Evolutionary conservation across 306 rosid species (phyloP).

Genomic region (Dalbergia cultrata): DNA sequence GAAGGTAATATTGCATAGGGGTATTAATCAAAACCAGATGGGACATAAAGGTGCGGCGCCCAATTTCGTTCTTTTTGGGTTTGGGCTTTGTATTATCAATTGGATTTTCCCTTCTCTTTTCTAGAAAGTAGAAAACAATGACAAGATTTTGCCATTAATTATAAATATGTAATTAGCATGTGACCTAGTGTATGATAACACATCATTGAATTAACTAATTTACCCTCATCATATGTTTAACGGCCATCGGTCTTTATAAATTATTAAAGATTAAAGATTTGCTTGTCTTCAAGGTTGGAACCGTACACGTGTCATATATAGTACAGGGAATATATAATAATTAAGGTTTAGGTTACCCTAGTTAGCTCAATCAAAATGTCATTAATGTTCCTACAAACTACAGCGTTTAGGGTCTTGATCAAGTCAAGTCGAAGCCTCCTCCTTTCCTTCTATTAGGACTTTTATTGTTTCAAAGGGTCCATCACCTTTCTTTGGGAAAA

Average conservation of each 20-base stretch:
- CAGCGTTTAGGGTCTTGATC: conserved; percentile 51
- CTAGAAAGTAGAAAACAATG: conserved; percentile 47
- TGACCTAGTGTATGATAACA: conserved; percentile 5
- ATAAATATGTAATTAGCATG: conserved; percentile 3
- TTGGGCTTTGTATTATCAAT: conserved; percentile 45
- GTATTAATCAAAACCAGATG: conserved; percentile 50
- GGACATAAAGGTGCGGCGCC: conserved; percentile 77
- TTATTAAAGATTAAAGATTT: conserved; percentile 14
- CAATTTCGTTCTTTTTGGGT: conserved; percentile 48
- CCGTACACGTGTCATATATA: conserved; percentile 43
- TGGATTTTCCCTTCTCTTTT: conserved; percentile 51
- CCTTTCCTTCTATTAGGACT: conserved; percentile 53
- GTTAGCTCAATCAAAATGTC: conserved; percentile 28
- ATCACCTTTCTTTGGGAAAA: conserved; percentile 57
- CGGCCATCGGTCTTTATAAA: conserved; percentile 30
- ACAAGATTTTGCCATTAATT: conserved; percentile 11
- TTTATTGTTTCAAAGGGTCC: conserved; percentile 56
- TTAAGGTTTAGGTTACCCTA: conserved; percentile 20
- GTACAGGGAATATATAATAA: background rate
- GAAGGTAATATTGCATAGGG: conserved; percentile 48
- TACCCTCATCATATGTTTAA: conserved; percentile 46
- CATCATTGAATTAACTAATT: conserved; percentile 39
- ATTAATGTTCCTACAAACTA: conserved; percentile 25
- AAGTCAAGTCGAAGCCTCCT: conserved; percentile 63
- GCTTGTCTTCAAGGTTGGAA: conserved; percentile 9